These are phyloP conservation scores for Sporothrix pseudoabietina DNA, from an alignment of 2,329 filamentous ascomycete species.

Conservation along the genomic window DNA sequence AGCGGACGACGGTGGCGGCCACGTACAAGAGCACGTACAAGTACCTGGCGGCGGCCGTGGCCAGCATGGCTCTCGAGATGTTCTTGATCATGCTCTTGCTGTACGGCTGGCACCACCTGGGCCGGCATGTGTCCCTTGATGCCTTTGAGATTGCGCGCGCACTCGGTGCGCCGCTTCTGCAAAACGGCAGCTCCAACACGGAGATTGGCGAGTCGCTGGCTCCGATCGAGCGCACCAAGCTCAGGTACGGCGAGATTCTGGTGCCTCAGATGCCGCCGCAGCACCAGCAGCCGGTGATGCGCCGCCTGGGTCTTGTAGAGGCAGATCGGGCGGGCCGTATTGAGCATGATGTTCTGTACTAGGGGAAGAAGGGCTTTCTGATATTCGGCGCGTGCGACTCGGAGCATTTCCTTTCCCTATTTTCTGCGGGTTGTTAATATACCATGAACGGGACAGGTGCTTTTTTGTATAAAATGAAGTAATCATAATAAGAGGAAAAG, in stretches of 20 bases:
- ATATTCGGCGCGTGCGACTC: not conserved
- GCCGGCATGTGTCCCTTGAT: conserved; percentile 19
- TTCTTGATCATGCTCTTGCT: conserved; percentile 11
- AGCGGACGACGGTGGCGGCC: not conserved
- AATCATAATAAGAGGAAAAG: not conserved
- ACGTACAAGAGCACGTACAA: conserved; percentile 18
- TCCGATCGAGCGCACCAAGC: not conserved
- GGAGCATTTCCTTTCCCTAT: not conserved
- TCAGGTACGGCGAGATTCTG: conserved; percentile 17
- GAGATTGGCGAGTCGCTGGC: not conserved
- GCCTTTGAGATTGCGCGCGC: conserved; percentile 27
- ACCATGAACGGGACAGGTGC: not conserved
- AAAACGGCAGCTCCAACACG: conserved; percentile 23
- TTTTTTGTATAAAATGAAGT: not conserved
- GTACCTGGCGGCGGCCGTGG: conserved; percentile 17
- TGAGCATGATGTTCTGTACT: not conserved
- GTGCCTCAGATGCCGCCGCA: not conserved
- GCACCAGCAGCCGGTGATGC: not conserved
- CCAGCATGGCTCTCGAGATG: conserved; percentile 20
- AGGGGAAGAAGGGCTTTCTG: not conserved
- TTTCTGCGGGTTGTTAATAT: not conserved
- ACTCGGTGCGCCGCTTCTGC: conserved; percentile 20
- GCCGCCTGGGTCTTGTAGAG: conserved; percentile 11
- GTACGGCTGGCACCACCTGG: conserved; percentile 8
- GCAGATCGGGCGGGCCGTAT: not conserved